Base-by-base conservation (phyloP, 768 basidiomycete genomes). In the Termitomyces sp. region DNA sequence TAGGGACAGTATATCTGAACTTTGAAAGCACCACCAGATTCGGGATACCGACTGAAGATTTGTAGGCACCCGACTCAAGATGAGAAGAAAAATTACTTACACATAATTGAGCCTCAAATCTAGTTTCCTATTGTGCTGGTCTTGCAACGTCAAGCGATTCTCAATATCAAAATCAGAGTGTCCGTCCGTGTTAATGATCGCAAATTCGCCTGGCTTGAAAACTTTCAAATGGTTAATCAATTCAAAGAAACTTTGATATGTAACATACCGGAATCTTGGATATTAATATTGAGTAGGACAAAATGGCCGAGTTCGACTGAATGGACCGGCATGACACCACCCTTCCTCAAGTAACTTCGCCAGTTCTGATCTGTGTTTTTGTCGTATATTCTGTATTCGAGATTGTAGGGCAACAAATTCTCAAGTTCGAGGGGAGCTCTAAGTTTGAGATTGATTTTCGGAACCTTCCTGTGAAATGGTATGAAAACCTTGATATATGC, bases 361-460 rank as follows among this genome's bases (percentile, higher is more conserved):
- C 95, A 98, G 67, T 96, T 95, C 66, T 94, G 91, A 65, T 94
- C 87, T 0, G 90, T 88, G 61, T 97, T 85, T 75, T 95, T 97
- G 78, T 99, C 95, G 63, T 94, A 98, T 34, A 98, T 90, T n/a
- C 94, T 84, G 74, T 97, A 99, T 65, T 94, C 88, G 51, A 98
- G 72, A 65, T 98, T 94, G 73, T 88, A 97, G 0, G 97, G 97
- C 24, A 98, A 75, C 20, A 98, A 76, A 68, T 99, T 99, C 73
- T 99, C 96, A 10, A 99, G 76, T 67, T 99, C 96, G 27, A 99
- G 79, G 0, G 97, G 97, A 14, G 97, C 94, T 36, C 93, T 87
- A 45, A 99, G 84, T 59, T 85, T 88, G 50, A 99, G 78, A 46
- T 84, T 86, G 57, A 98, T 84, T 69, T 86, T 89, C 2, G 97